phyloP scores from a whole-genome alignment of 2,329 filamentous ascomycete species.

The Thielaviopsis cerberus region DNA sequence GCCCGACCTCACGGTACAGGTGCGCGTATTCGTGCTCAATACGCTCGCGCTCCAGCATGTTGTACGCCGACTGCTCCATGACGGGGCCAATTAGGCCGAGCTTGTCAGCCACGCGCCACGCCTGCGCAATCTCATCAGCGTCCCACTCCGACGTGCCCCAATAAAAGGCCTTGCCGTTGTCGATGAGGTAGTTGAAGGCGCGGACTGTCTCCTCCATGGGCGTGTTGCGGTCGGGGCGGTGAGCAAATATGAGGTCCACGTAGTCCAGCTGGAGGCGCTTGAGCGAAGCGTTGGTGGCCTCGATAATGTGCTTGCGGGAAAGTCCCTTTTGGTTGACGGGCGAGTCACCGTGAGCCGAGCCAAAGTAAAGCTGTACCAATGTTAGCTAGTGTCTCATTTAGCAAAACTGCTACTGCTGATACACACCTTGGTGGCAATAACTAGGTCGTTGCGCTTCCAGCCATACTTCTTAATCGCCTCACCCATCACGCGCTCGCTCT shows the following conservation, averaged over 20 bases:
- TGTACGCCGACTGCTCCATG: slow-evolving; percentile 50
- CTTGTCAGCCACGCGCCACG: slow-evolving; percentile 40
- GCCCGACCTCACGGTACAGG: slow-evolving; percentile 39
- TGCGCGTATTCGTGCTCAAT: slow-evolving; percentile 45
- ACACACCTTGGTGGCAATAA: slow-evolving; percentile 37
- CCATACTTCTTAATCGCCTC: slow-evolving; percentile 39
- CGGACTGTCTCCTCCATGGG: slow-evolving; percentile 55
- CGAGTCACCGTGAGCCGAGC: slow-evolving; percentile 39
- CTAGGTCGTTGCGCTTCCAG: slow-evolving; percentile 43
- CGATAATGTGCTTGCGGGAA: slow-evolving; percentile 50
- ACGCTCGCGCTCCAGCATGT: slow-evolving; percentile 40
- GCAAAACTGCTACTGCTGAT: background rate
- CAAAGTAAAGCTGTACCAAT: slow-evolving; percentile 35
- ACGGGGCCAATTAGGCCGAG: slow-evolving; percentile 43
- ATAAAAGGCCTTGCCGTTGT: slow-evolving; percentile 49
- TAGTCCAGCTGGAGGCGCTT: slow-evolving; percentile 40
- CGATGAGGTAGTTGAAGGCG: slow-evolving; percentile 52
- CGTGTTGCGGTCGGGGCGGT: slow-evolving; percentile 47
- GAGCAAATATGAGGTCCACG: slow-evolving; percentile 51
- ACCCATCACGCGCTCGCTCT: slow-evolving; percentile 45
- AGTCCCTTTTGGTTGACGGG: slow-evolving; percentile 49
- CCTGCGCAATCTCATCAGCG: slow-evolving; percentile 45
- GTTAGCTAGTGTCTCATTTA: background rate
- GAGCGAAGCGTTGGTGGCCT: slow-evolving; percentile 42
- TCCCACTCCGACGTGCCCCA: slow-evolving; percentile 54